These are phyloP conservation scores for Jamesozyma hellenica DNA, from an alignment of 805 yeast species.

Conservation along the genomic window DNA sequence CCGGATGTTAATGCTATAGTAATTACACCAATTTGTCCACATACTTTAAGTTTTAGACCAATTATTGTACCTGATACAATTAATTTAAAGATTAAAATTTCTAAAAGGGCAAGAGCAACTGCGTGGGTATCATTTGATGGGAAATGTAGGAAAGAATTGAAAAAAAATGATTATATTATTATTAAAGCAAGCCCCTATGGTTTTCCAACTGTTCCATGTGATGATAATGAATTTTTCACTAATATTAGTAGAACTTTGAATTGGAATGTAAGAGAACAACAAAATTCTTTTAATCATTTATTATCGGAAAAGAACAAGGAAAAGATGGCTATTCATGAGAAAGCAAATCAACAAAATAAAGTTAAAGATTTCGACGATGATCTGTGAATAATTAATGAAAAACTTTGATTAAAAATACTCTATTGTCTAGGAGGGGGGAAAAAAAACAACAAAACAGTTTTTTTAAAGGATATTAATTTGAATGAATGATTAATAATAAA, in stretches of 20 bases:
- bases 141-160: conserved; percentile 69
- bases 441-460: no score
- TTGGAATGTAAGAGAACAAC: conserved; percentile 89
- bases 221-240: conserved; percentile 70
- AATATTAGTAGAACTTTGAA: conserved; percentile 76
- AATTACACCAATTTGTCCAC: conserved; percentile 94
- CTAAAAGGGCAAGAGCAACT: conserved; percentile 69
- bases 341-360: conserved; percentile 4
- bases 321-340: conserved; percentile 26
- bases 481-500: background rate
- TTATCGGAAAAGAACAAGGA: conserved; percentile 47
- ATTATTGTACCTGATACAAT: conserved; percentile 89
- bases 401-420: no score
- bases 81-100: conserved; percentile 73
- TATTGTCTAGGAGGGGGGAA: no score
- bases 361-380: background rate
- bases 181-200: conserved; percentile 82
- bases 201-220: conserved; percentile 81
- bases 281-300: conserved; percentile 63
- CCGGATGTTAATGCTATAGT: conserved; percentile 89
- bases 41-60: conserved; percentile 86
- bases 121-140: conserved; percentile 99
- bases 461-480: no score
- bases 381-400: no score
- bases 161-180: conserved; percentile 75